Conservation (phyloP, 2,329 filamentous ascomycete genomes). For the Elsinoe australis region DNA sequence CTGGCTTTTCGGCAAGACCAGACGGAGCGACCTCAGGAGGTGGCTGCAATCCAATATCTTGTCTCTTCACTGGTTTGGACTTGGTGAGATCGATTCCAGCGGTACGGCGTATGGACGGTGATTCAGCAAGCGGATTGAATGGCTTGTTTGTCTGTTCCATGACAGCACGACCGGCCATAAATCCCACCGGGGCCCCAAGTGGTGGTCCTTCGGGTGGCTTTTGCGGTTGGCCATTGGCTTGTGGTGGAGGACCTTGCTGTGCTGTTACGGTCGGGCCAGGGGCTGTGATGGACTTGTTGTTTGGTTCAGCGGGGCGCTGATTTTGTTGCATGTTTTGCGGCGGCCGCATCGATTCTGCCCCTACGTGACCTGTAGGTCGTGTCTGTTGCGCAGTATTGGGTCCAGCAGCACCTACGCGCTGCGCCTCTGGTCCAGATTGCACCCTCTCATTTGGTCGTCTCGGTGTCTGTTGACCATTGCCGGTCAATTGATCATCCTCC, state of each 20-base stretch:
- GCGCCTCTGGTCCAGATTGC: slow-evolving; percentile 10
- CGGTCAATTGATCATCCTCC: slow-evolving; percentile 21
- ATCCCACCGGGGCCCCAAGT: slow-evolving; percentile 35
- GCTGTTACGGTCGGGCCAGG: slow-evolving; percentile 22
- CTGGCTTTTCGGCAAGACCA: slow-evolving; percentile 4
- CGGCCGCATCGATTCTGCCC: neutral
- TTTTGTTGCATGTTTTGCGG: slow-evolving; percentile 20
- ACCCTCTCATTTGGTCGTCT: slow-evolving; percentile 22
- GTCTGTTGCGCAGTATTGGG: slow-evolving; percentile 25
- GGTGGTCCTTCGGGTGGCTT: slow-evolving; percentile 22
- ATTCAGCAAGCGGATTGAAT: slow-evolving; percentile 45
- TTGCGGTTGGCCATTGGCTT: slow-evolving; percentile 17
- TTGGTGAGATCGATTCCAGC: slow-evolving; percentile 75
- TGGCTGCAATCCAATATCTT: slow-evolving; percentile 22
- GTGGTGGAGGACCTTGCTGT: slow-evolving; percentile 24
- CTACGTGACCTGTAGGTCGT: slow-evolving; percentile 16
- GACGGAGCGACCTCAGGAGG: slow-evolving; percentile 3
- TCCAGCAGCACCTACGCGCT: slow-evolving; percentile 19
- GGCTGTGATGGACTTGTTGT: slow-evolving; percentile 28
- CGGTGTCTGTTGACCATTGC: slow-evolving; percentile 23
- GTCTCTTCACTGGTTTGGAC: slow-evolving; percentile 62
- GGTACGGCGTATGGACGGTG: slow-evolving; percentile 79
- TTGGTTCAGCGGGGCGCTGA: neutral
- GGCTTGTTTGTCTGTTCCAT: slow-evolving; percentile 25
- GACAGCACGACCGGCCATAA: slow-evolving; percentile 39